Percentiles rank a stretch among this genome's conserved stretches.
phyloP scores from a whole-genome alignment of 805 yeast species.

The Hanseniaspora meyeri region DNA sequence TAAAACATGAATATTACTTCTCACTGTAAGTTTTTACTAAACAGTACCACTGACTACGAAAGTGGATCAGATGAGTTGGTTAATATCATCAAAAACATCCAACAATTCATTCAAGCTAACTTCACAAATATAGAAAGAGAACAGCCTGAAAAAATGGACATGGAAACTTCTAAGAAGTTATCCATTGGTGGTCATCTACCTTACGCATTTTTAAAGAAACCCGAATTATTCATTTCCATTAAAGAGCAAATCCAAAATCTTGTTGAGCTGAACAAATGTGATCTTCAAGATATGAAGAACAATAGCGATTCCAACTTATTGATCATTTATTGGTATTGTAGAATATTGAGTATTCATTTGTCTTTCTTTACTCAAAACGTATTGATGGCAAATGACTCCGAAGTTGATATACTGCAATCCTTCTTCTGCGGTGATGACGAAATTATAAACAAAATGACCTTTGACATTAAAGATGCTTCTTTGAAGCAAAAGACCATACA shows the following conservation, averaged over 20 bases:
- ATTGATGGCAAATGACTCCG: slow-evolving; percentile 43
- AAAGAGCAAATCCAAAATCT: not conserved
- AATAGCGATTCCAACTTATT: slow-evolving; percentile 27
- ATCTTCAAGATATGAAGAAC: slow-evolving; percentile 35
- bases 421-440: slow-evolving; percentile 33
- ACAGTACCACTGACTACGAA: slow-evolving; percentile 24
- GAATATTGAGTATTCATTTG: slow-evolving; percentile 52
- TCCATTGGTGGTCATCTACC: slow-evolving; percentile 57
- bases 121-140: slow-evolving; percentile 34
- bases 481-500: slow-evolving; percentile 31
- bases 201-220: slow-evolving; percentile 45
- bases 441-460: slow-evolving; percentile 28
- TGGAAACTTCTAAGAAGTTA: slow-evolving; percentile 30
- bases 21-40: not conserved
- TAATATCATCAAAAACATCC: slow-evolving; percentile 10
- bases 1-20: not conserved
- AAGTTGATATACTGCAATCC: not conserved
- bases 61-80: slow-evolving; percentile 6
- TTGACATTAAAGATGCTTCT: slow-evolving; percentile 23
- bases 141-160: not conserved
- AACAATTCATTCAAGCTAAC: slow-evolving; percentile 53
- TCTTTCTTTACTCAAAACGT: slow-evolving; percentile 25
- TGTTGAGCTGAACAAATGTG: slow-evolving; percentile 16
- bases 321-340: slow-evolving; percentile 62
- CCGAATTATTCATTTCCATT: slow-evolving; percentile 31